Evolutionary conservation across 2,329 filamentous ascomycete species (phyloP), one percentile per base, ranked within the genome.

Genomic region (Lachnellula hyalina): DNA sequence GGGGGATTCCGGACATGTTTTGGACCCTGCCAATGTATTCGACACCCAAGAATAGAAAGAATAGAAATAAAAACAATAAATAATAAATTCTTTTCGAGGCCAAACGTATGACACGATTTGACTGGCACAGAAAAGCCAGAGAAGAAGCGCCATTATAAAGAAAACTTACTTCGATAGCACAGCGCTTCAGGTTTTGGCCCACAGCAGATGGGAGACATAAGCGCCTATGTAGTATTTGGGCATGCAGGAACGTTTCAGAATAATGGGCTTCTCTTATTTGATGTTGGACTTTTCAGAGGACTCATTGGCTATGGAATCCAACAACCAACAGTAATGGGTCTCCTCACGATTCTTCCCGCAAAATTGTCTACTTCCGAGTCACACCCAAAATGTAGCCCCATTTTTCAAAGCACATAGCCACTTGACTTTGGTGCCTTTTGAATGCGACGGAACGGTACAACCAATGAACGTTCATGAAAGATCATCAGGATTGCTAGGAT

Each of bases 171-270:
- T 3, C 11, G 44, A 34, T 47, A 34, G 14, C 11, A 47, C 23
- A 23, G 44, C 44, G 44, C 44, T 47, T 47, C 44, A 47, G 2
- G 15, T 9, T n/a, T 25, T 14, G n/a, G 21, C 14, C 21, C 25
- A 44, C 5, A 12, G 7, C n/a, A 46, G 44, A 34, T 14, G 23
- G 44, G n/a, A 47, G 38, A 19, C 15, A 11, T 47, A 21, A 21
- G 44, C 44, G 44, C 23, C 44, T 47, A 47, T 32, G 17, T n/a
- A 47, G 44, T 23, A 34, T 21, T 47, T 14, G n/a, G 17, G 8
- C 28, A 34, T 50, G 38, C 52, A 49, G 23, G 41, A 36, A 9
- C 32, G 50, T 52, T 52, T 52, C 50, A 52, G 19, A 23, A 44
- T 19, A 5, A 44, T 44, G 41, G 2, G 4, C 41, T 14, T 25